Base-by-base conservation (phyloP, 2,329 filamentous ascomycete species). In the Colletotrichum sp. region DNA sequence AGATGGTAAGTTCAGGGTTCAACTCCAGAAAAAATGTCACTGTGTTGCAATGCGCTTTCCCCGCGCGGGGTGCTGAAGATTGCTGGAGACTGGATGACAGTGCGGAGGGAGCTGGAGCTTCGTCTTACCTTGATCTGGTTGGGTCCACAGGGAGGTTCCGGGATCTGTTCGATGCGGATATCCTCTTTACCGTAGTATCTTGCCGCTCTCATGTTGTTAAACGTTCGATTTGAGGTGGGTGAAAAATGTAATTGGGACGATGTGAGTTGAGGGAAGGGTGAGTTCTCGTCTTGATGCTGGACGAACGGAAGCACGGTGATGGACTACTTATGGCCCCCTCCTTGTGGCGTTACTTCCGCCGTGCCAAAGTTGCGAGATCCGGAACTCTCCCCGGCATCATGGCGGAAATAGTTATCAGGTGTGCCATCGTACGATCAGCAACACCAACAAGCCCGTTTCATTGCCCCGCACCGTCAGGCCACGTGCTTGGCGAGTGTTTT, bases 141-240 rank as follows among this genome's bases (percentile, higher is more conserved):
- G 10, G 86, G 81, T 7, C 86, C 83, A 71, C 89, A 88, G 9
- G 80, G 77, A 2, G 89, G 87, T 63, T 86, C 83, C 5, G 85
- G 85, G 30, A 91, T 83, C 76, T 89, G 80, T 77, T 91, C 89
- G 77, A 91, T 85, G 55, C 89, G 84, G 70, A 92, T 87, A 79
- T 92, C 89, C 77, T 88, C 86, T 74, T 87, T 88, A 18, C 89
- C 89, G 79, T 91, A 88, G 78, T 89, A 92, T 78, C 88, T 84
- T 28, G 88, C 87, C 62, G 90, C 90, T 77, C 86, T 86, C 90
- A 91, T 91, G 26, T 77, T 79, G 70, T 26, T 7, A 0, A 14
- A 16, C 18, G 16, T 9, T 69, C 16, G 2, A 38, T 48, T 24
- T 24, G 3, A 28, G 7, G 32, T 28, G 34, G 34, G 4, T 21